Evolutionary conservation across 164 flowering plant genomes (phyloP).

Genomic region (Brasenia schreberi): DNA sequence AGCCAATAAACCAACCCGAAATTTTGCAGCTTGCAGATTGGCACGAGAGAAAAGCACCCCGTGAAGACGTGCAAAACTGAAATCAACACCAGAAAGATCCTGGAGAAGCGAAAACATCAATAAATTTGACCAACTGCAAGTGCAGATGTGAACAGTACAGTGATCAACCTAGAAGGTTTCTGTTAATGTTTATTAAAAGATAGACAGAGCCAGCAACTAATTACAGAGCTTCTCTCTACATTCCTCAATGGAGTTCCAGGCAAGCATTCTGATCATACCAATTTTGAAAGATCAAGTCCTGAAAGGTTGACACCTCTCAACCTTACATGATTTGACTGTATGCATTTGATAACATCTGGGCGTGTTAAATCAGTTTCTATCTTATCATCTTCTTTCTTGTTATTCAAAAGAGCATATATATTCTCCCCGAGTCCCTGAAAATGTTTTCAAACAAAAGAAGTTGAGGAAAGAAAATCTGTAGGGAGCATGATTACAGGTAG

Average conservation of each 20-base stretch:
- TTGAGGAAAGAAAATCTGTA: too few relatives aligned
- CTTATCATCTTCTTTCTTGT: constrained; percentile 57
- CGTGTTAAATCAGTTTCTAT: constrained; percentile 64
- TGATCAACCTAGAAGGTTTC: too few relatives aligned
- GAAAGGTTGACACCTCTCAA: constrained; percentile 87
- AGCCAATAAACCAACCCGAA: constrained; percentile 35
- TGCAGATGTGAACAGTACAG: too few relatives aligned
- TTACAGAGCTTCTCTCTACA: too few relatives aligned
- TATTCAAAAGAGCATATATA: constrained; percentile 26
- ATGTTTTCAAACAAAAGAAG: too few relatives aligned
- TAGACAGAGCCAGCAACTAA: too few relatives aligned
- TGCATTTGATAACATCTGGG: constrained; percentile 84
- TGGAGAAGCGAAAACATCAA: constrained; percentile 17
- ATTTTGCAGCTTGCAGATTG: constrained; percentile 85
- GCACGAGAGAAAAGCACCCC: constrained; percentile 84
- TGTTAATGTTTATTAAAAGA: too few relatives aligned
- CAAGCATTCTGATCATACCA: constrained; percentile 29
- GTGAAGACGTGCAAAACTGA: constrained; percentile 73
- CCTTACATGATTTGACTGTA: constrained; percentile 72
- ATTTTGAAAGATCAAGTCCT: constrained; percentile 86
- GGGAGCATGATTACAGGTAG: too few relatives aligned
- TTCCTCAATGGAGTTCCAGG: too few relatives aligned
- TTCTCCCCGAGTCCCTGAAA: constrained; percentile 67
- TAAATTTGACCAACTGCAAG: background rate
- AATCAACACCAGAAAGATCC: constrained; percentile 88